These are phyloP conservation scores for Nadsonia fulvescens DNA, from an alignment of 805 yeast genomes.

Conservation along the genomic window DNA sequence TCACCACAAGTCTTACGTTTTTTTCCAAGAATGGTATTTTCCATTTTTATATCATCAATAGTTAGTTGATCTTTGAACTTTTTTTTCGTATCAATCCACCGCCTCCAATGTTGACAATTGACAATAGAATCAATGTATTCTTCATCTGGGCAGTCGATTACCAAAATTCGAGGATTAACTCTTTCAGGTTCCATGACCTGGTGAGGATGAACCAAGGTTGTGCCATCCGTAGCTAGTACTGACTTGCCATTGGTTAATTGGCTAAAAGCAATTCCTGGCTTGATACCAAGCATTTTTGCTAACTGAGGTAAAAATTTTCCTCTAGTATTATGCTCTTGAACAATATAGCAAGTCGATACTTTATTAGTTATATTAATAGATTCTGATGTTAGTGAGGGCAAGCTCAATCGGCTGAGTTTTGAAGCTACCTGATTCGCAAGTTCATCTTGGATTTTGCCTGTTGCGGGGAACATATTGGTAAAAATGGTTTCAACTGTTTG, in stretches of 20 bases:
- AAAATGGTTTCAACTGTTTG: neutral
- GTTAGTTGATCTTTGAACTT: too few relatives aligned
- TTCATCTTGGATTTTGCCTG: neutral
- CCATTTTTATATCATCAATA: too few relatives aligned
- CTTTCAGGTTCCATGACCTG: constrained; percentile 56
- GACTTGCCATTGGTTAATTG: constrained; percentile 40
- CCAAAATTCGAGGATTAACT: constrained; percentile 37
- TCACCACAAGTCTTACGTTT: too few relatives aligned
- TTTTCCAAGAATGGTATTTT: too few relatives aligned
- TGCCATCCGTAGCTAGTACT: constrained; percentile 41
- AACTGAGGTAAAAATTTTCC: constrained; percentile 56
- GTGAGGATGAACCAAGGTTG: constrained; percentile 34
- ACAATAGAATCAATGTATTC: constrained; percentile 24
- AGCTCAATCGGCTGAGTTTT: neutral
- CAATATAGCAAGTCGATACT: constrained; percentile 45
- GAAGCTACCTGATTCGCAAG: neutral
- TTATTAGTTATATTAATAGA: constrained; percentile 12
- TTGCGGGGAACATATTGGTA: neutral
- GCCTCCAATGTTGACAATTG: constrained; percentile 3
- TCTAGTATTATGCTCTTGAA: constrained; percentile 46
- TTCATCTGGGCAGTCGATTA: constrained; percentile 54
- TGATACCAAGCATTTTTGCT: constrained; percentile 55
- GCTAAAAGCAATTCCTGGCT: constrained; percentile 41
- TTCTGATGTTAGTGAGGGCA: neutral
- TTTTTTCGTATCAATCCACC: too few relatives aligned